Conservation (phyloP, 306 rosid species). For the Benincasa hispida region DNA sequence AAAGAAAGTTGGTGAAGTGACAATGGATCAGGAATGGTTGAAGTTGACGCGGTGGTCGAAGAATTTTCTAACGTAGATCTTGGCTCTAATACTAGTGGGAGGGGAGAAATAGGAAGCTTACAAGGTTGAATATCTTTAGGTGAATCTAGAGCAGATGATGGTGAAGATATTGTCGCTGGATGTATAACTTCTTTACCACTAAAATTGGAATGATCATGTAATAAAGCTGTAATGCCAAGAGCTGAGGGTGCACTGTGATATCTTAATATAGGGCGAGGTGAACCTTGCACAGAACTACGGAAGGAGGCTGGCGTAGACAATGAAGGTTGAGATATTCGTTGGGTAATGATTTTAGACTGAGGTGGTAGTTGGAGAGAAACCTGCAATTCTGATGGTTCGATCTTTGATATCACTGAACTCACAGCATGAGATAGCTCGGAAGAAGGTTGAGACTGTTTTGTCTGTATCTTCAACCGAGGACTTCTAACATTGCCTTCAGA, state of each 20-base stretch:
- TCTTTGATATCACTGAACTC: conserved; percentile 9
- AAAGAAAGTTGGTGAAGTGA: conserved; percentile 12
- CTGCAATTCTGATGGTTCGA: conserved; percentile 37
- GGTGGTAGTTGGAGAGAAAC: conserved; percentile 40
- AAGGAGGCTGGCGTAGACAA: conserved; percentile 41
- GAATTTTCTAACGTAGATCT: conserved; percentile 16
- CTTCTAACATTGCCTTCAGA: conserved; percentile 17
- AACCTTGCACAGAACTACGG: conserved; percentile 47
- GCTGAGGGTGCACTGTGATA: conserved; percentile 55
- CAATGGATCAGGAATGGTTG: conserved; percentile 11
- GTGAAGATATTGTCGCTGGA: conserved; percentile 2
- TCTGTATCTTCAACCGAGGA: conserved; percentile 12
- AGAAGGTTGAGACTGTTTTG: conserved; percentile 19
- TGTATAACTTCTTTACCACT: conserved; percentile 28
- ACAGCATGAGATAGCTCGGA: conserved; percentile 13
- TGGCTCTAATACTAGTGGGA: conserved; percentile 12
- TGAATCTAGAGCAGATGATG: conserved; percentile 14
- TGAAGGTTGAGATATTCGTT: conserved; percentile 34
- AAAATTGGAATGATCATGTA: conserved; percentile 54
- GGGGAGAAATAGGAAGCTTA: conserved; percentile 21
- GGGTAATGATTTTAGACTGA: conserved; percentile 65
- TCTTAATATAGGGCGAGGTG: conserved; percentile 47
- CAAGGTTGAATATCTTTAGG: conserved; percentile 20
- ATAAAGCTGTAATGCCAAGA: conserved; percentile 75
- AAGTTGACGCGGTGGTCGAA: conserved; percentile 20